Conservation (phyloP, 2,329 filamentous ascomycete species). For the Aureobasidium sp. region DNA sequence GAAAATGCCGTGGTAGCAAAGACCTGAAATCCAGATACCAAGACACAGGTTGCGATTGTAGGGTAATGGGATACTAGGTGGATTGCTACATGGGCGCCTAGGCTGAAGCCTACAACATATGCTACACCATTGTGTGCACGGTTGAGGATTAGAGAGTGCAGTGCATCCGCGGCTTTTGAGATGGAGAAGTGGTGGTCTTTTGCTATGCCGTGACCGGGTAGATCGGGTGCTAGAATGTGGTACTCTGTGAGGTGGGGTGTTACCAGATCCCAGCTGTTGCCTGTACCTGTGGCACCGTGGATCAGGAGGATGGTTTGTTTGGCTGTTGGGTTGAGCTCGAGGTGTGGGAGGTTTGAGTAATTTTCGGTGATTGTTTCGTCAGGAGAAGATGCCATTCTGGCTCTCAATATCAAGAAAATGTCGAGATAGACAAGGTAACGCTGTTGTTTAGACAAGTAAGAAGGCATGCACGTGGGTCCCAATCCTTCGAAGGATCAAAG, state of each 20-base stretch:
- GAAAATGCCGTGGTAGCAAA: background rate
- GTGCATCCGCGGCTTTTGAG: background rate
- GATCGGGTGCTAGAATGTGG: background rate
- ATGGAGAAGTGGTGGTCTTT: background rate
- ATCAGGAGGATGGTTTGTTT: background rate
- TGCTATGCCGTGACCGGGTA: background rate
- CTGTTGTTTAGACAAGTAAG: background rate
- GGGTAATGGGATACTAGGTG: background rate
- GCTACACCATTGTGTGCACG: background rate
- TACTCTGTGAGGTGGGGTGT: background rate
- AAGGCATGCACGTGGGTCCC: background rate
- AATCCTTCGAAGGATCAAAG: background rate
- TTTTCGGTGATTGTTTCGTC: background rate
- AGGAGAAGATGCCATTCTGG: background rate
- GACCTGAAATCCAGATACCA: background rate
- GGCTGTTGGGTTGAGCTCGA: background rate
- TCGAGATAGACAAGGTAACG: background rate
- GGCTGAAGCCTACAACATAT: slow-evolving; percentile 5
- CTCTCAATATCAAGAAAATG: too few relatives aligned
- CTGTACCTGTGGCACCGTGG: background rate
- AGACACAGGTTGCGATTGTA: background rate
- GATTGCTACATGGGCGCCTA: background rate
- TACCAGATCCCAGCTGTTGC: background rate
- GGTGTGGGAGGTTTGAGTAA: background rate
- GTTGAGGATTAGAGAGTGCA: background rate